phyloP scores from a whole-genome alignment of 129 eudicot species.

The Glebionis coronaria region DNA sequence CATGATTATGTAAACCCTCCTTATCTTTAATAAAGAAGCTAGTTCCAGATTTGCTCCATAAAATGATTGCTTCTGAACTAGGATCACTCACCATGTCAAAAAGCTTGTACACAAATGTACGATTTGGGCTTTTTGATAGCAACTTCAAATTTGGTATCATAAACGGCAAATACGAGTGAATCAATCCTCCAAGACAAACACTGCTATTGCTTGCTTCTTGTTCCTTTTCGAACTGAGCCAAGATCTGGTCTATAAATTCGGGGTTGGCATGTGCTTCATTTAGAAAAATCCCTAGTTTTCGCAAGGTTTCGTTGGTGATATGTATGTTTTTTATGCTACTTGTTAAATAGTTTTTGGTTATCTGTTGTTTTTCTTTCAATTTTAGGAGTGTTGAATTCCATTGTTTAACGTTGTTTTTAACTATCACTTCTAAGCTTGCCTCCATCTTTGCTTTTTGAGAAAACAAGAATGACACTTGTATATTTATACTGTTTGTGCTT shows the following conservation, averaged over 20 bases:
- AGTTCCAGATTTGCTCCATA: conserved; percentile 40
- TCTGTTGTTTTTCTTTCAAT: conserved; percentile 27
- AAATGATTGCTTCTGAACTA: conserved; percentile 27
- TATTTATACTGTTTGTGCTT: not conserved
- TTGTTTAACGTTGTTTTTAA: not conserved
- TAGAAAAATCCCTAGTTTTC: conserved; percentile 19
- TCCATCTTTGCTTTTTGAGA: conserved; percentile 24
- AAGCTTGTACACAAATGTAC: conserved; percentile 27
- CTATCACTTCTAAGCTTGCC: not conserved
- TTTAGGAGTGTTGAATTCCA: conserved; percentile 17
- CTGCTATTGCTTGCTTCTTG: not conserved
- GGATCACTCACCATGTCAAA: conserved; percentile 40
- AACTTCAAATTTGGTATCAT: conserved; percentile 23
- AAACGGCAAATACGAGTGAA: conserved; percentile 23
- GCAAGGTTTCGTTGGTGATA: conserved; percentile 18
- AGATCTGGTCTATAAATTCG: conserved; percentile 23
- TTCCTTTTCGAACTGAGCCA: conserved; percentile 14
- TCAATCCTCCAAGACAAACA: conserved; percentile 14
- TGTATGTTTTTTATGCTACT: conserved; percentile 14
- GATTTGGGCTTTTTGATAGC: conserved; percentile 8
- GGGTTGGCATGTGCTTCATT: conserved; percentile 9
- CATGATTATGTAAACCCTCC: conserved; percentile 25
- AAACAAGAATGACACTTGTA: not conserved
- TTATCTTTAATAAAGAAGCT: conserved; percentile 43
- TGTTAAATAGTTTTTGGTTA: conserved; percentile 18